A percentile compares a stretch with the other conserved stretches of the same genome.
Conservation (phyloP, 2,329 filamentous ascomycete species). For the Arthrobotrys entomopaga region DNA sequence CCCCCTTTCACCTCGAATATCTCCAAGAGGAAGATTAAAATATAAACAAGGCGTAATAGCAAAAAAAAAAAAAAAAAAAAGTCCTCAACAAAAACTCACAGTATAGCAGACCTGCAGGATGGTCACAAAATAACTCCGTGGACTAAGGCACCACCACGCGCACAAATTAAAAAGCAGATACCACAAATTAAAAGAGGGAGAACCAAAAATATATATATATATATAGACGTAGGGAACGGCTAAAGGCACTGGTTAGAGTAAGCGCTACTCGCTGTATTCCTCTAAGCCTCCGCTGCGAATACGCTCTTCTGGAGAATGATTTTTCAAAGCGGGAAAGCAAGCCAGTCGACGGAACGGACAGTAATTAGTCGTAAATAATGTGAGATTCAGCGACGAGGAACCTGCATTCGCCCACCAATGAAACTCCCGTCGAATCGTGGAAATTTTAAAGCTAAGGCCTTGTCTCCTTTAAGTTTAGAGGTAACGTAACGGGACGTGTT, state of each 20-base stretch:
- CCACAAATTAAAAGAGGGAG: background rate
- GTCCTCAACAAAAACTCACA: background rate
- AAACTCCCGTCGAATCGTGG: conserved; percentile 28
- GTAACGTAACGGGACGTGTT: conserved; percentile 32
- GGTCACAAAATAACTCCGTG: conserved; percentile 11
- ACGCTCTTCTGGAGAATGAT: conserved; percentile 12
- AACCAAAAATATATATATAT: no score
- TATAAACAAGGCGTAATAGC: background rate
- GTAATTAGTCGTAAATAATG: no score
- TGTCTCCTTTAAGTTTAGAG: conserved; percentile 33
- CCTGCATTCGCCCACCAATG: conserved; percentile 7
- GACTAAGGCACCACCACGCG: background rate
- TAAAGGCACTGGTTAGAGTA: conserved; percentile 37
- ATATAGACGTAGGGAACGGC: conserved; percentile 19
- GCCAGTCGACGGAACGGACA: conserved; percentile 29
- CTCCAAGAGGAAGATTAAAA: conserved; percentile 18
- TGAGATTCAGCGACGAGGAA: background rate
- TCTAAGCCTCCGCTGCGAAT: background rate
- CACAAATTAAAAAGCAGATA: background rate
- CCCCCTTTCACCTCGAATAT: conserved; percentile 4
- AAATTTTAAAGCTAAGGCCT: conserved; percentile 18
- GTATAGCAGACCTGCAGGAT: background rate
- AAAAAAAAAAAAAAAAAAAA: background rate
- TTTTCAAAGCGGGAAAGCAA: conserved; percentile 16
- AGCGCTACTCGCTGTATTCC: conserved; percentile 15